Evolutionary conservation across 192 early-diverging fungal genomes (phyloP).

Genomic region (Coemansia sp.): DNA sequence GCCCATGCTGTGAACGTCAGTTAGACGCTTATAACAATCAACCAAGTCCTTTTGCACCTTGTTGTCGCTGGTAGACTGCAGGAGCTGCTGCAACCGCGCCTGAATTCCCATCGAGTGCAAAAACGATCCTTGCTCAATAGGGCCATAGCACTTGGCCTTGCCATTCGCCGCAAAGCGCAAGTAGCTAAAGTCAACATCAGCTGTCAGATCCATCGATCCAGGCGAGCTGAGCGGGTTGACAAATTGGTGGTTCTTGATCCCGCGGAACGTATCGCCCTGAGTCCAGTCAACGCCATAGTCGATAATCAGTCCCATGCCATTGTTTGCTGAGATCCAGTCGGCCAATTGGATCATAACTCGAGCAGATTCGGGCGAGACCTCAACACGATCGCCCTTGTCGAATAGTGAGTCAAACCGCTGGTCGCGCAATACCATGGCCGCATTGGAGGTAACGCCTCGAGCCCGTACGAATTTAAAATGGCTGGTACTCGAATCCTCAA

Average conservation of each 20-base stretch:
- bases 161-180: slow-evolving; percentile 61
- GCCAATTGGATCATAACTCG: slow-evolving; percentile 69
- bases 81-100: slow-evolving; percentile 67
- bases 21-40: slow-evolving; percentile 71
- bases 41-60: slow-evolving; percentile 66
- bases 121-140: slow-evolving; percentile 78
- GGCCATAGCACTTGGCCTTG: slow-evolving; percentile 67
- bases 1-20: slow-evolving; percentile 82
- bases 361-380: slow-evolving; percentile 83
- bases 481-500: slow-evolving; percentile 35
- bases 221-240: slow-evolving; percentile 75
- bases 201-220: slow-evolving; percentile 86
- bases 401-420: slow-evolving; percentile 54
- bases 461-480: slow-evolving; percentile 80
- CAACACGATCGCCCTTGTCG: slow-evolving; percentile 75
- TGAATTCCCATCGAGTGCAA: slow-evolving; percentile 84
- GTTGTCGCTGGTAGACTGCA: slow-evolving; percentile 58
- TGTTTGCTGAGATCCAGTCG: slow-evolving; percentile 63
- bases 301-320: slow-evolving; percentile 76
- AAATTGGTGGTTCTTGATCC: slow-evolving; percentile 83
- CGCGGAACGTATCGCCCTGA: slow-evolving; percentile 81
- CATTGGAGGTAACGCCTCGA: slow-evolving; percentile 60
- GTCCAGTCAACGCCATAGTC: slow-evolving; percentile 90
- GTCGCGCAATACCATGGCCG: slow-evolving; percentile 51
- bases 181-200: slow-evolving; percentile 88